phyloP scores from a whole-genome alignment of 257 asterid species.

The Solanum corneliomulleri region DNA sequence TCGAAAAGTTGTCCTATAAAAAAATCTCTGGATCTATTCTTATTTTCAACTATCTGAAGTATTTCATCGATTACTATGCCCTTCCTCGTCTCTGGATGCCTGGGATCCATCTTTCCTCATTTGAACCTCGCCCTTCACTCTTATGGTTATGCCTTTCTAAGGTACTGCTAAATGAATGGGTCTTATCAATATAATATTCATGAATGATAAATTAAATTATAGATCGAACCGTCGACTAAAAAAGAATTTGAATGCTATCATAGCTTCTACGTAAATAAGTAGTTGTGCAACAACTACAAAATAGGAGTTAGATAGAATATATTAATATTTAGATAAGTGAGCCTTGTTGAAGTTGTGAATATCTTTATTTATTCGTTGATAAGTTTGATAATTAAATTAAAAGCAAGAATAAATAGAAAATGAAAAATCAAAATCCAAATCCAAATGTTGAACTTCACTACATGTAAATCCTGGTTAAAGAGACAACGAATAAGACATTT shows the following conservation, averaged over 20 bases:
- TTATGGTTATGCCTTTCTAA: not conserved
- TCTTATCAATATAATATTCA: too few species aligned
- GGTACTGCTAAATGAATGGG: not conserved
- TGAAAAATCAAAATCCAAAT: too few species aligned
- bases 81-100: not conserved
- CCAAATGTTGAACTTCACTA: not conserved
- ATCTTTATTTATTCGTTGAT: too few species aligned
- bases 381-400: not conserved
- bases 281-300: too few species aligned
- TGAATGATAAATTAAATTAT: too few species aligned
- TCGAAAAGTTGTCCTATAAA: not conserved
- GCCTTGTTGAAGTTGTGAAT: not conserved
- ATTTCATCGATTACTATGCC: not conserved
- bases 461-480: too few species aligned
- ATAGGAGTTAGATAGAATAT: too few species aligned
- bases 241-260: too few species aligned
- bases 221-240: accelerated
- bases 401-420: not conserved
- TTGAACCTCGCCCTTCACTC: not conserved
- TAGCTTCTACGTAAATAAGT: too few species aligned
- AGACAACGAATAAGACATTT: too few species aligned
- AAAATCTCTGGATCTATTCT: too few species aligned
- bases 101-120: not conserved
- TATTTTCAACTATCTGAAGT: not conserved
- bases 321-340: not conserved